Evolutionary conservation across 495 filamentous ascomycete genomes (phyloP), one percentile per base, ranked within the genome.

Genomic region (Trichoderma asperelloides): DNA sequence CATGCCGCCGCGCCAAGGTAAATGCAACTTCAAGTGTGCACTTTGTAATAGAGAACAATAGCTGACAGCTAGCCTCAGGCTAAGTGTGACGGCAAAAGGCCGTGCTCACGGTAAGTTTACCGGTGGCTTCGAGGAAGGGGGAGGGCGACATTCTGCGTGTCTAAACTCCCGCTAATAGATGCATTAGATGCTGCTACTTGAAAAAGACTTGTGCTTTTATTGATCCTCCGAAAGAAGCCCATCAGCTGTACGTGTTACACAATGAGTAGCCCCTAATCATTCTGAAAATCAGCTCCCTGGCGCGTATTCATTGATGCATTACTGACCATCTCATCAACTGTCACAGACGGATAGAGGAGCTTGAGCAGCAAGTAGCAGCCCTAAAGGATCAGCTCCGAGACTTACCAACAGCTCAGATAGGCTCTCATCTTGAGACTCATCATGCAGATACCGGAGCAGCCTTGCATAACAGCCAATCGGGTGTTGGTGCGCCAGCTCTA

Each of bases 41-140:
- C 18, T 23, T 51, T 16, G 9, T 63, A 18, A 11, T 21, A n/a
- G 11, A 16, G 21, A 63, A 23, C 7, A 12, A 7, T 40, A 18
- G 27, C 25, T 63, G 27, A 33, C 37, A 63, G 37, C 9, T 30
- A 40, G 23, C 37, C 28, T 27, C 23, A 63, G 60, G 60, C 37
- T n/a, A 63, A 63, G 23, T 63, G 60, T 21, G 60, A 63, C 21
- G 60, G 60, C n/a, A 33, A 63, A 21, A 63, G 60, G 18, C 60
- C 60, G 11, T 63, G 60, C 37, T 63, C 60, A 63, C 60, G 60
- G 60, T 63, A 63, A 33, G 60, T 40, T 18, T 13, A 0, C 57
- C 11, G 30, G n/a, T n/a, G 47, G 11, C n/a, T 43, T 18, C 41
- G 13, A 15, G 9, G 13, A 18, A 2, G 16, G 11, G 41, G 16